Conservation (phyloP, 306 rosid species). For the Quercus parvula region DNA sequence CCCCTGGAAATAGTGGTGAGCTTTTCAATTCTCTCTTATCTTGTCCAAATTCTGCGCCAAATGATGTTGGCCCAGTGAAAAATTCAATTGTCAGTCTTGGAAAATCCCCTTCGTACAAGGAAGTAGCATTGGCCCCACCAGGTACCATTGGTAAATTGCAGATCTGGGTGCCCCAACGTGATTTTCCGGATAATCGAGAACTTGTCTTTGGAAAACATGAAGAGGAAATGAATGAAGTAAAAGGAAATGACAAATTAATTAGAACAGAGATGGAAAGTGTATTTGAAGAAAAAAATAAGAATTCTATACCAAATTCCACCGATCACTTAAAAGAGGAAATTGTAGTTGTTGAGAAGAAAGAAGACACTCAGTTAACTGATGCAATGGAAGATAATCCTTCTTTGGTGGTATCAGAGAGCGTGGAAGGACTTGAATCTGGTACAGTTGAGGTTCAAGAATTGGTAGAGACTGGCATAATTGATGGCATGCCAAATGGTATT, state of each 20-base stretch:
- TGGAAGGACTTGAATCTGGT: conserved; percentile 38
- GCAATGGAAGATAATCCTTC: conserved; percentile 36
- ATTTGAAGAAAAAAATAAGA: conserved; percentile 35
- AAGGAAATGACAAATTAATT: conserved; percentile 34
- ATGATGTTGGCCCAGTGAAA: conserved; percentile 53
- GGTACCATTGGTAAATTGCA: conserved; percentile 77
- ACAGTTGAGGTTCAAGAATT: conserved; percentile 39
- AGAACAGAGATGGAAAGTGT: conserved; percentile 28
- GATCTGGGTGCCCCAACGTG: conserved; percentile 55
- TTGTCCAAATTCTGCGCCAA: conserved; percentile 33
- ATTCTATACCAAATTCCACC: conserved; percentile 29
- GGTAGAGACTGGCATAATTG: conserved; percentile 35
- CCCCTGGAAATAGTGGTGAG: conserved; percentile 36
- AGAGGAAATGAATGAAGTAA: conserved; percentile 42
- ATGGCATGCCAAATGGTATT: conserved; percentile 27
- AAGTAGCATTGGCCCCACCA: conserved; percentile 98
- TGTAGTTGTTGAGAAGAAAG: conserved; percentile 41
- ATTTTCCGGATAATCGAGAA: conserved; percentile 32
- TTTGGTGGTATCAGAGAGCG: conserved; percentile 23
- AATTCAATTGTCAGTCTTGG: conserved; percentile 68
- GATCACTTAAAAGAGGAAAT: conserved; percentile 47
- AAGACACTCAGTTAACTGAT: conserved; percentile 33
- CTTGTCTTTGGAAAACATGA: conserved; percentile 30
- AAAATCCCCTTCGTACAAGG: conserved; percentile 96
- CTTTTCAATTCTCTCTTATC: conserved; percentile 41